These are phyloP conservation scores for Coniferiporia weirii DNA, from an alignment of 1,284 basidiomycete genomes.

Conservation along the genomic window DNA sequence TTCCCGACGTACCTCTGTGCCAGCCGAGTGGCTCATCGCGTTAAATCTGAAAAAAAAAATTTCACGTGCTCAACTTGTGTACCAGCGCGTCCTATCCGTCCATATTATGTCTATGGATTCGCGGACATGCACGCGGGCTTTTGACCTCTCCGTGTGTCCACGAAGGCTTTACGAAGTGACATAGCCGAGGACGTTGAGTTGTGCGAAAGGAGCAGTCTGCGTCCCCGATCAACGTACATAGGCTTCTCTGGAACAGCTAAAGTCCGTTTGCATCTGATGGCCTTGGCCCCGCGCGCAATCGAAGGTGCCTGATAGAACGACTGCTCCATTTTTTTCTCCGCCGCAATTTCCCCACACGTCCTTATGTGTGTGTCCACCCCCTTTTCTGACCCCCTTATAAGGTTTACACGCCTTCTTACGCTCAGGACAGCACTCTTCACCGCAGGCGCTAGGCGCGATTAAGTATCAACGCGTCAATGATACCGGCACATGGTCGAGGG, in stretches of 20 bases:
- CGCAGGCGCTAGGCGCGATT: neutral
- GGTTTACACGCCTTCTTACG: neutral
- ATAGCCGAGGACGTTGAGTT: neutral
- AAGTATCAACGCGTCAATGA: neutral
- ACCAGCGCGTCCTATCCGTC: too few species aligned
- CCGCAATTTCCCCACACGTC: neutral
- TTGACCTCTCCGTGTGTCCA: neutral
- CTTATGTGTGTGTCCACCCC: neutral
- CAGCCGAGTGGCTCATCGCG: too few species aligned
- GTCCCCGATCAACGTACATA: neutral
- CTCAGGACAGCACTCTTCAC: neutral
- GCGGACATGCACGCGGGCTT: too few species aligned
- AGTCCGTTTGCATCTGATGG: neutral
- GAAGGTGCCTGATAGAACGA: neutral
- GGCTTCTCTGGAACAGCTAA: neutral
- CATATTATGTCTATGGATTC: too few species aligned
- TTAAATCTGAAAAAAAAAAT: too few species aligned
- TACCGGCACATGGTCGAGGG: constrained; percentile 9
- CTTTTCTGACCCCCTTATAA: neutral
- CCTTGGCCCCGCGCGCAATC: too few species aligned
- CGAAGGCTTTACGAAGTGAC: neutral
- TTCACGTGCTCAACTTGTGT: too few species aligned
- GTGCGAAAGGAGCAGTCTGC: neutral
- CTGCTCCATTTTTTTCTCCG: neutral
- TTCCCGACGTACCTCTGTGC: too few species aligned